These are phyloP conservation scores for Begonia peltatifolia DNA, from an alignment of 306 rosid species.

Conservation along the genomic window DNA sequence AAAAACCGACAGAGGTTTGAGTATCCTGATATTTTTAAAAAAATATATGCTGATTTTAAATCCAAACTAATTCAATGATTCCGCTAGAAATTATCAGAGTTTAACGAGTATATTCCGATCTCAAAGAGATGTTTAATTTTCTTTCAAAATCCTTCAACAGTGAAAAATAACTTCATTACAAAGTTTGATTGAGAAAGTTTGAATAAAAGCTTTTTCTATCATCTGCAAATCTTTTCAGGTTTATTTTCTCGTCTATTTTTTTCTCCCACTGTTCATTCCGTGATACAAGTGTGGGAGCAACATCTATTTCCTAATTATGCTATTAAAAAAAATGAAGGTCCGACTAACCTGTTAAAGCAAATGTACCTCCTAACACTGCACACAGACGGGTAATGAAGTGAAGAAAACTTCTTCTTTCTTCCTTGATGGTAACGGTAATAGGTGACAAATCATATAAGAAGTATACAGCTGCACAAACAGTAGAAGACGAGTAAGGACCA, in stretches of 20 bases:
- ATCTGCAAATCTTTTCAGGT: no score
- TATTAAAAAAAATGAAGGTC: neutral
- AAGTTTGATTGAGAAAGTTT: neutral
- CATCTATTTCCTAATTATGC: neutral
- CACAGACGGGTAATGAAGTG: constrained; percentile 94
- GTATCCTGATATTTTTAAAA: no score
- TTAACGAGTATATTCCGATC: no score
- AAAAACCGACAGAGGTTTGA: no score
- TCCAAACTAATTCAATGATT: no score
- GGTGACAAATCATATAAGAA: constrained; percentile 97
- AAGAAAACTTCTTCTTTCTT: constrained; percentile 93
- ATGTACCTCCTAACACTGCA: constrained; percentile 95
- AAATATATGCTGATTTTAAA: no score
- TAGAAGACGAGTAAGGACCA: neutral
- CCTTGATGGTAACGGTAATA: constrained; percentile 88
- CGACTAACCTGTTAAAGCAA: constrained; percentile 77
- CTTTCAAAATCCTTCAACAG: no score
- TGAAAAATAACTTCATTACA: no score
- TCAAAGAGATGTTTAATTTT: no score
- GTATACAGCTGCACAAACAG: constrained; percentile 71
- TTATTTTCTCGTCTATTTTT: no score
- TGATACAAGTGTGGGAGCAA: neutral
- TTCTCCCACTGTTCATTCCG: neutral
- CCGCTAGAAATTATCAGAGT: no score
- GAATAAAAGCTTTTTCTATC: neutral